A percentile compares a stretch with the other conserved stretches of the same genome.
These are phyloP conservation scores for Thuja plicata DNA, from an alignment of 83 land plant species.

Conservation along the genomic window DNA sequence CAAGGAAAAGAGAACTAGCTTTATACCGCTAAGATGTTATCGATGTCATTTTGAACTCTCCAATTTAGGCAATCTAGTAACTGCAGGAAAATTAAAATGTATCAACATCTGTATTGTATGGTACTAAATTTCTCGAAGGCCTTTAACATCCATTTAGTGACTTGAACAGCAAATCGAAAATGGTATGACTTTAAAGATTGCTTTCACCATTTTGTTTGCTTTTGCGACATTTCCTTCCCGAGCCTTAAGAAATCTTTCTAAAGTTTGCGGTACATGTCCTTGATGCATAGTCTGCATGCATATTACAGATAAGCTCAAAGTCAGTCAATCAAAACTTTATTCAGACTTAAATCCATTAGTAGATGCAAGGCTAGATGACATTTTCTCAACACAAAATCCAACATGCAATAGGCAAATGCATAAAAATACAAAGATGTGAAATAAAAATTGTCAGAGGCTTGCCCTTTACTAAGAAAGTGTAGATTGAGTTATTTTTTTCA, in stretches of 20 bases:
- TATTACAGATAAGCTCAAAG: neutral
- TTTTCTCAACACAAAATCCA: neutral
- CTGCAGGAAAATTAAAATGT: slow-evolving; percentile 36
- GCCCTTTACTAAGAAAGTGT: no score
- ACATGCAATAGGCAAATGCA: neutral
- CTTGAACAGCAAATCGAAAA: neutral
- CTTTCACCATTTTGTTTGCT: slow-evolving; percentile 88
- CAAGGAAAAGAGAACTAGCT: slow-evolving; percentile 2
- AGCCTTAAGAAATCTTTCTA: slow-evolving; percentile 79
- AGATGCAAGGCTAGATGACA: neutral
- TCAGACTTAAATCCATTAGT: neutral
- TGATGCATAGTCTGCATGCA: slow-evolving; percentile 77
- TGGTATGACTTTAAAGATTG: neutral
- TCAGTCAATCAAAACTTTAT: neutral
- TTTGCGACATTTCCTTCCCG: slow-evolving; percentile 85
- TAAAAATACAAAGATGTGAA: neutral
- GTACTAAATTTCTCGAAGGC: neutral
- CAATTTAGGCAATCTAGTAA: slow-evolving; percentile 78
- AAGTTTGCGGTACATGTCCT: slow-evolving; percentile 55
- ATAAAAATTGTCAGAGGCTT: neutral
- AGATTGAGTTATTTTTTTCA: neutral
- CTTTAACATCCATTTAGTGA: neutral
- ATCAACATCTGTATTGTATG: neutral
- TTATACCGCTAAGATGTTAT: slow-evolving; percentile 74
- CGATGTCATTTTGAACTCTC: slow-evolving; percentile 85